Evolutionary conservation across 768 basidiomycete species (phyloP), one percentile per base, ranked within the genome.

Genomic region (Phallus indusiatus): DNA sequence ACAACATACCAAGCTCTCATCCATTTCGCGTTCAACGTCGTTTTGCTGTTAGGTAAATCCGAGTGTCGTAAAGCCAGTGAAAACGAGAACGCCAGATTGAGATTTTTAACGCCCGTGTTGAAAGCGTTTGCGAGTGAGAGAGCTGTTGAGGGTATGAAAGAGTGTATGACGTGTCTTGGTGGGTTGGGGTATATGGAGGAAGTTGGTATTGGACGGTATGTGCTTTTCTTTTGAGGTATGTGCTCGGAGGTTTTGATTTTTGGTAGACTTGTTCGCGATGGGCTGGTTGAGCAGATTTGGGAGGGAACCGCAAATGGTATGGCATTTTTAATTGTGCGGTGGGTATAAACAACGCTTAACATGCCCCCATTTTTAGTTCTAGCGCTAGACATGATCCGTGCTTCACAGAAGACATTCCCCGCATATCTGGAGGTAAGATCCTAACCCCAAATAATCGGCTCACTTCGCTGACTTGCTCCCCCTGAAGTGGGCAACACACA

Each of bases 151-250:
- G 84, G 81, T 1, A 83, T 90, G 74, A 84, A 86, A 61, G 84
- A 88, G 63, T 79, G 84, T 35, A 90, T 90, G 86, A 73, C 81
- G 34, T 74, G 81, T 5, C 71, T 90, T 1, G 88, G 89, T 21
- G 88, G 88, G 1, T 82, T 84, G 52, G 89, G 89, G 0, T 91
- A 90, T 65, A 90, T 90, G 87, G 85, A 87, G 64, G 89, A 91
- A 69, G 88, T 81, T 58, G 82, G 80, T 1, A 81, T 90, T 52
- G 85, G 82, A 9, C 73, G 81, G 73, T 76, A 62, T 60, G 72
- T 61, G 51, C 17, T 11, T 42, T 7, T 21, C 36, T 16, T 1
- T 16, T 49, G 47, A 5, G 20, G 22, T 34, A 6, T 33, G 17
- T 53, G 28, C 7, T 28, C 28, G 28, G 7, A n/a, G 34, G 28